Evolutionary conservation across 805 yeast genomes (phyloP).

Genomic region (Suhomyces vadensis): DNA sequence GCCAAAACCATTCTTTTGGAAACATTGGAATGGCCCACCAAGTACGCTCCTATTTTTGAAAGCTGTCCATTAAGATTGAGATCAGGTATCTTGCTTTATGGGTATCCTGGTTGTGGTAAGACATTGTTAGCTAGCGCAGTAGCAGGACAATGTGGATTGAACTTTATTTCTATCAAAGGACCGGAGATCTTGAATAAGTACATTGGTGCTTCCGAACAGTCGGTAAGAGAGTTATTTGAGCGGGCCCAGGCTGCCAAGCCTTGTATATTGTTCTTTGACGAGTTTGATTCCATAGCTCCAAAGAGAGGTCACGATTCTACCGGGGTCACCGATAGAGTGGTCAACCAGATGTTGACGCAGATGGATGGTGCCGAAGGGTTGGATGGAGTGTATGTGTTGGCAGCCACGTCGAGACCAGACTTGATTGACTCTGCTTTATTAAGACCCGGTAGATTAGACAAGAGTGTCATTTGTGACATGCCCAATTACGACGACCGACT

Average conservation of each 20-base stretch:
- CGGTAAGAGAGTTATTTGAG: slow-evolving; percentile 89
- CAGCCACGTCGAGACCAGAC: slow-evolving; percentile 96
- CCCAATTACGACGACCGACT: slow-evolving; percentile 70
- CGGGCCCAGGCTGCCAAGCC: slow-evolving; percentile 95
- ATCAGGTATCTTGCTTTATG: slow-evolving; percentile 87
- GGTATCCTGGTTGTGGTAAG: slow-evolving; percentile 98
- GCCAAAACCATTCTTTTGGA: slow-evolving; percentile 78
- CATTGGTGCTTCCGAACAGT: slow-evolving; percentile 96
- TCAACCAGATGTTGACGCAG: slow-evolving; percentile 93
- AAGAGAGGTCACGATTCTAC: slow-evolving; percentile 98
- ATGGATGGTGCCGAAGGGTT: slow-evolving; percentile 98
- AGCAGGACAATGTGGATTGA: slow-evolving; percentile 90
- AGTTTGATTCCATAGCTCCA: slow-evolving; percentile 96
- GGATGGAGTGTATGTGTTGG: slow-evolving; percentile 94
- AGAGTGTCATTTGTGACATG: slow-evolving; percentile 85
- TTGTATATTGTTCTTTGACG: slow-evolving; percentile 89
- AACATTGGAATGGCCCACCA: slow-evolving; percentile 96
- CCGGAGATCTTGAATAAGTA: slow-evolving; percentile 94
- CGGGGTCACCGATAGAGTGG: slow-evolving; percentile 97
- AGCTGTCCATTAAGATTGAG: slow-evolving; percentile 83
- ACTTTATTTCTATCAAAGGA: slow-evolving; percentile 91
- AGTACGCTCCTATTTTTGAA: slow-evolving; percentile 91
- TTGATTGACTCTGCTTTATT: slow-evolving; percentile 90
- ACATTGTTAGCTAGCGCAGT: slow-evolving; percentile 91
- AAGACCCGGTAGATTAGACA: slow-evolving; percentile 95